A percentile compares a stretch with the other conserved stretches of the same genome.
phyloP scores from a whole-genome alignment of 1,284 basidiomycete species.

The Porogramme epimiltina region DNA sequence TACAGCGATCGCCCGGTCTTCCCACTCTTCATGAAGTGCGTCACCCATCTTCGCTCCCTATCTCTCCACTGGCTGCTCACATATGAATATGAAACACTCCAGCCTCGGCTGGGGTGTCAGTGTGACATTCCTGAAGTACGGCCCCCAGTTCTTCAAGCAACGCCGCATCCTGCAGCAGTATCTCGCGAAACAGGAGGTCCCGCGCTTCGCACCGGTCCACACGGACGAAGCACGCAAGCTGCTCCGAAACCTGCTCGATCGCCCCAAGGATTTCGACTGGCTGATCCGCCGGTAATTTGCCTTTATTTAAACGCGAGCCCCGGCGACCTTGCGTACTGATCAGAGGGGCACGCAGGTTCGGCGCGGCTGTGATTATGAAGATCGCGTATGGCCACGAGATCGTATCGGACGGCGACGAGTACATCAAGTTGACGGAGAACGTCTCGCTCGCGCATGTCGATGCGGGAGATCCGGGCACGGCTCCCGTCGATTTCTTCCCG shows the following conservation, averaged over 20 bases:
- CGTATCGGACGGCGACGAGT: conserved; percentile 22
- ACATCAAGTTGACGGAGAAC: conserved; percentile 24
- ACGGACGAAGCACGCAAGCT: conserved; percentile 23
- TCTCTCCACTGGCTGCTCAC: too few species aligned
- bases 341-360: conserved; percentile 16
- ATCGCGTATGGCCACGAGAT: conserved; percentile 29
- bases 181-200: conserved; percentile 22
- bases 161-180: conserved; percentile 28
- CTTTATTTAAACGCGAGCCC: background rate
- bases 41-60: background rate
- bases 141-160: conserved; percentile 28
- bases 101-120: conserved; percentile 22
- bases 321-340: too few species aligned
- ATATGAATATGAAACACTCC: too few species aligned
- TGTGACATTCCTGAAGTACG: conserved; percentile 22
- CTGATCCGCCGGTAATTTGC: conserved; percentile 17
- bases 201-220: conserved; percentile 24
- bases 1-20: conserved; percentile 38
- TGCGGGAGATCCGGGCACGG: conserved; percentile 18
- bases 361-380: conserved; percentile 25
- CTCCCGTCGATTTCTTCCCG: conserved; percentile 26
- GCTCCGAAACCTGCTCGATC: conserved; percentile 21
- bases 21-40: conserved; percentile 25
- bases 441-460: conserved; percentile 18
- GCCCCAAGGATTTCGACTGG: conserved; percentile 25